A percentile compares a stretch with the other conserved stretches of the same genome.
phyloP scores from a whole-genome alignment of 1,284 basidiomycete species.

The Bondarzewia mesenterica region DNA sequence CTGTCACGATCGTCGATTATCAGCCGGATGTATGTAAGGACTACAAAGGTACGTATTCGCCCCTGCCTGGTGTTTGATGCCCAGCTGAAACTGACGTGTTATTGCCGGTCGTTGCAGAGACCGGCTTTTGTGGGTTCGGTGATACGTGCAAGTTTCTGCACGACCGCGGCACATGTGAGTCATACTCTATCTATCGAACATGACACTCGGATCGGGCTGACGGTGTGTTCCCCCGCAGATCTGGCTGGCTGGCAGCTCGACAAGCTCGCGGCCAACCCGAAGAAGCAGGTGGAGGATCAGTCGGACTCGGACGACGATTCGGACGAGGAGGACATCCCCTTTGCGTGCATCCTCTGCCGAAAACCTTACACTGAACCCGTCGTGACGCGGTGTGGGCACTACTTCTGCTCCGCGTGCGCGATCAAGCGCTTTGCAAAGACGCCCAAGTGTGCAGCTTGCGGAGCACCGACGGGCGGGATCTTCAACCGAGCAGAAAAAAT shows the following conservation, averaged over 20 bases:
- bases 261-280: conserved; percentile 65
- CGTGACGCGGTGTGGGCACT: conserved; percentile 94
- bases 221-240: conserved; percentile 43
- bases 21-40: conserved; percentile 99
- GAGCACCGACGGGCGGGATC: conserved; percentile 87
- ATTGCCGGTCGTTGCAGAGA: conserved; percentile 50
- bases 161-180: conserved; percentile 79
- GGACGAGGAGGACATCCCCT: conserved; percentile 88
- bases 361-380: conserved; percentile 93
- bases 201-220: conserved; percentile 2
- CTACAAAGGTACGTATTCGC: conserved; percentile 75
- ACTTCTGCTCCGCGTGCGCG: conserved; percentile 92
- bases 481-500: conserved; percentile 88
- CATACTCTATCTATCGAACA: conserved; percentile 9
- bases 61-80: conserved; percentile 2
- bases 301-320: conserved; percentile 43
- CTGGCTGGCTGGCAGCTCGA: conserved; percentile 98
- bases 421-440: conserved; percentile 91
- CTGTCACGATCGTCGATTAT: conserved; percentile 94
- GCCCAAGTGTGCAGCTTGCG: conserved; percentile 94
- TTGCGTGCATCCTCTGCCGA: conserved; percentile 94
- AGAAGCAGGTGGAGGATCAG: conserved; percentile 49
- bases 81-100: conserved; percentile 14
- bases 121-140: conserved; percentile 97
- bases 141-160: conserved; percentile 97